phyloP scores from a whole-genome alignment of 345 rosid species.

The Populus simonii region DNA sequence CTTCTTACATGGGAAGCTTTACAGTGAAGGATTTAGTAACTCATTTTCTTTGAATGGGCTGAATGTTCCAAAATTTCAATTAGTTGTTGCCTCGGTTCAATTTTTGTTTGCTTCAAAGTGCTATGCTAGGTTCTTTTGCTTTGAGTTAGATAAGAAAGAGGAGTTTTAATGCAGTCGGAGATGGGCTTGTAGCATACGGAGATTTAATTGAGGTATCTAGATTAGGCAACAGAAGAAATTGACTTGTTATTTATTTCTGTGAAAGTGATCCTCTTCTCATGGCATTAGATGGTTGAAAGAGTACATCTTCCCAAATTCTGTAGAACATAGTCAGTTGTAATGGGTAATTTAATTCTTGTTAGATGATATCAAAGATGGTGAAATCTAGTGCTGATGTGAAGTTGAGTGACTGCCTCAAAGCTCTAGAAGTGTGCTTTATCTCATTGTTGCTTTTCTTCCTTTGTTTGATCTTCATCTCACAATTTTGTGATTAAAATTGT shows the following conservation, averaged over 20 bases:
- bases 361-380: background rate
- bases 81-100: background rate
- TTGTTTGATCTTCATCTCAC: background rate
- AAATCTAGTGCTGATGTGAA: background rate
- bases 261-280: background rate
- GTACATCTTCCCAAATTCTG: background rate
- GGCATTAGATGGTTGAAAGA: background rate
- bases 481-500: background rate
- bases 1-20: background rate
- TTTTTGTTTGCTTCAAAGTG: background rate
- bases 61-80: background rate
- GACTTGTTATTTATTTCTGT: background rate
- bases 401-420: background rate
- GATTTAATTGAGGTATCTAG: background rate
- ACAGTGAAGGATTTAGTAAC: background rate
- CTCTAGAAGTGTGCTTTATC: background rate
- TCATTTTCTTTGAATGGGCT: background rate
- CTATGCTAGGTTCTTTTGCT: background rate
- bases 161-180: background rate
- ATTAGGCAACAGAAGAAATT: background rate
- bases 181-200: background rate
- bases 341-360: background rate
- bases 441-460: background rate
- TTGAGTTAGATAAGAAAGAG: background rate
- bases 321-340: background rate